A percentile compares a stretch with the other conserved stretches of the same genome.
Evolutionary conservation across 345 rosid genomes (phyloP).

Genomic region (Firmiana major): DNA sequence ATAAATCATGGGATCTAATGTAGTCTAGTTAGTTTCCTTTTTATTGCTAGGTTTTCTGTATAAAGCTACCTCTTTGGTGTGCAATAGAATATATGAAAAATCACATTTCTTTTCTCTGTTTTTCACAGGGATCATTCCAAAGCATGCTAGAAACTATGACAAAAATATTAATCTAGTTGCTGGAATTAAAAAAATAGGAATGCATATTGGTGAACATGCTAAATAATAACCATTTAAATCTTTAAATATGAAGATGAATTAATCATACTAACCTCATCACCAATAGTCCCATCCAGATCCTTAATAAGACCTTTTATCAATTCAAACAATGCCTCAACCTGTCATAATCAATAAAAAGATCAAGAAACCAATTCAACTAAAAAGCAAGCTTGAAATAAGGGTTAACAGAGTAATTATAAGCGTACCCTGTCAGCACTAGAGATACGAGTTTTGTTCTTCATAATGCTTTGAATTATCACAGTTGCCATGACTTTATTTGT

Average conservation of each 20-base stretch:
- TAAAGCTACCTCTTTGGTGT: too few species aligned
- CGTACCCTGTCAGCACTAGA: conserved; percentile 73
- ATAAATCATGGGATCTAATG: too few species aligned
- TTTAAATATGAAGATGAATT: conserved; percentile 15
- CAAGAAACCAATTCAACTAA: not conserved
- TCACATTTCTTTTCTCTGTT: too few species aligned
- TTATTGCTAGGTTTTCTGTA: too few species aligned
- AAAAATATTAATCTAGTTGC: not conserved
- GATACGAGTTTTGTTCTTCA: conserved; percentile 82
- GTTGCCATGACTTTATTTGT: conserved; percentile 92
- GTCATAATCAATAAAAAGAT: conserved; percentile 1
- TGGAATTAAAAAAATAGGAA: not conserved
- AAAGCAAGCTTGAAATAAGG: conserved; percentile 10
- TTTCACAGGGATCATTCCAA: not conserved
- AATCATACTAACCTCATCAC: conserved; percentile 54
- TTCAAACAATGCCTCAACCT: conserved; percentile 93
- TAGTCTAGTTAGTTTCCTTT: too few species aligned
- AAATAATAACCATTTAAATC: not conserved
- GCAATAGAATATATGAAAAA: too few species aligned
- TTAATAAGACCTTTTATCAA: conserved; percentile 84
- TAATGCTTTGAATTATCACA: conserved; percentile 81
- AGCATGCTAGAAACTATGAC: not conserved
- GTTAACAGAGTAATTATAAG: conserved; percentile 11
- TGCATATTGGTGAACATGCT: not conserved
- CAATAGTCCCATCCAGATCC: conserved; percentile 67